Percentiles rank a stretch among this genome's conserved stretches.
phyloP scores from a whole-genome alignment of 2,329 filamentous ascomycete species.

The Kalaharituber pfeilii region DNA sequence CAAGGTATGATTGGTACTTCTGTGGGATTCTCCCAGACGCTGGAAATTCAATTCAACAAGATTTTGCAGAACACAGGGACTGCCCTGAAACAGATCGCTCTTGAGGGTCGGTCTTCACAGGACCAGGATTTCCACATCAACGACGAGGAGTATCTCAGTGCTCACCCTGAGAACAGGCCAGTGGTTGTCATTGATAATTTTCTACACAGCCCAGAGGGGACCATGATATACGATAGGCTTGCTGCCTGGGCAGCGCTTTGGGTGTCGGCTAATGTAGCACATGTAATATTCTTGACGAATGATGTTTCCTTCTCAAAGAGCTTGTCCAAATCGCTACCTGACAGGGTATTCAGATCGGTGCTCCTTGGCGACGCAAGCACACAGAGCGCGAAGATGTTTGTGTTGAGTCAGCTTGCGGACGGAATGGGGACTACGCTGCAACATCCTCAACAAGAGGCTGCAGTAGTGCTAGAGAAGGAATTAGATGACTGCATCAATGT shows the following conservation, averaged over 20 bases:
- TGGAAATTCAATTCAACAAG: conserved; percentile 38
- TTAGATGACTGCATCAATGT: conserved; percentile 66
- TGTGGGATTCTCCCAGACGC: conserved; percentile 36
- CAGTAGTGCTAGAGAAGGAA: conserved; percentile 30
- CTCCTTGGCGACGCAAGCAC: conserved; percentile 72
- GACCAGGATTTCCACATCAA: conserved; percentile 34
- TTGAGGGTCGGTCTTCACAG: conserved; percentile 33
- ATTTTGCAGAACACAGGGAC: conserved; percentile 38
- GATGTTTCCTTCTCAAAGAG: conserved; percentile 80
- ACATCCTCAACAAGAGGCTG: not conserved
- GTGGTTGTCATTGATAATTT: conserved; percentile 41
- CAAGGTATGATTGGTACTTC: conserved; percentile 51
- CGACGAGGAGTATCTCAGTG: conserved; percentile 39
- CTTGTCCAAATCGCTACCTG: conserved; percentile 69
- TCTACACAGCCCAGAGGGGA: conserved; percentile 33
- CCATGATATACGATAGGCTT: conserved; percentile 56
- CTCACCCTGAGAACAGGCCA: conserved; percentile 36
- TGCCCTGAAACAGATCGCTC: conserved; percentile 35
- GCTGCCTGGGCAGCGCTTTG: conserved; percentile 79
- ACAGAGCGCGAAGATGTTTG: conserved; percentile 72
- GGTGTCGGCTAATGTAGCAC: conserved; percentile 73
- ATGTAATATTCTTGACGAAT: conserved; percentile 85
- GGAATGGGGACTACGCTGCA: not conserved
- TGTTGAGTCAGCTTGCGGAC: conserved; percentile 58
- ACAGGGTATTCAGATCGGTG: conserved; percentile 75